phyloP scores from a whole-genome alignment of 305 asterid species.

The Fraxinus latifolia region DNA sequence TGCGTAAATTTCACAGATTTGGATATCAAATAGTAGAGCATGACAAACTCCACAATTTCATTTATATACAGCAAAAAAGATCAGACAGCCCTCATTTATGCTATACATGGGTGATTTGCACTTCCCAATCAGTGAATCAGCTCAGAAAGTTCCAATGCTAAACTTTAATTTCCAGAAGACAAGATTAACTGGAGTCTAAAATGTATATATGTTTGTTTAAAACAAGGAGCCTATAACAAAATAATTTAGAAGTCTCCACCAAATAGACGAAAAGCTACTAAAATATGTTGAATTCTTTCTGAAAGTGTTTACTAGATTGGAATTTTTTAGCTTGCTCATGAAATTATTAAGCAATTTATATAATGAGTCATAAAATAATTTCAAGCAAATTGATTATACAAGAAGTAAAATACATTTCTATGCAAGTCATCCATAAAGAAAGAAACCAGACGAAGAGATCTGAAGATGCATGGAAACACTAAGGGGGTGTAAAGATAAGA shows the following conservation, averaged over 20 bases:
- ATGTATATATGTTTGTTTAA: not conserved
- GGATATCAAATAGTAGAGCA: not conserved
- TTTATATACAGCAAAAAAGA: not conserved
- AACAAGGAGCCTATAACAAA: not conserved
- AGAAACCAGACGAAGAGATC: not conserved
- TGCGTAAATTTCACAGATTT: not conserved
- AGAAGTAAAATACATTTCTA: not conserved
- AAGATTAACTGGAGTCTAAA: not conserved
- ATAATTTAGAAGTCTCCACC: not conserved
- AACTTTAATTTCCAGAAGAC: not conserved
- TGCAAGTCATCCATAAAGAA: slow-evolving; percentile 1
- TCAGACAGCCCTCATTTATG: not conserved
- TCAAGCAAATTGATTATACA: not conserved
- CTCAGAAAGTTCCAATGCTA: not conserved
- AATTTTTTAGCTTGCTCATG: not conserved
- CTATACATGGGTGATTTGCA: not conserved
- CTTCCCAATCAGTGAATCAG: not conserved
- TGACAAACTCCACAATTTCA: not conserved
- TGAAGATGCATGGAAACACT: not conserved
- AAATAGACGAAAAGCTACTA: not conserved
- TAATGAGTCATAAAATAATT: not conserved
- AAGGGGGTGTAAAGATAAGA: not conserved
- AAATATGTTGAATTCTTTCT: not conserved
- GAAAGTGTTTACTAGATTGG: not conserved
- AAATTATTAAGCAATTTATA: not conserved